Percentiles rank a stretch among this genome's conserved stretches.
Conservation (phyloP, 305 asterid species). For the Ilex paraguariensis region DNA sequence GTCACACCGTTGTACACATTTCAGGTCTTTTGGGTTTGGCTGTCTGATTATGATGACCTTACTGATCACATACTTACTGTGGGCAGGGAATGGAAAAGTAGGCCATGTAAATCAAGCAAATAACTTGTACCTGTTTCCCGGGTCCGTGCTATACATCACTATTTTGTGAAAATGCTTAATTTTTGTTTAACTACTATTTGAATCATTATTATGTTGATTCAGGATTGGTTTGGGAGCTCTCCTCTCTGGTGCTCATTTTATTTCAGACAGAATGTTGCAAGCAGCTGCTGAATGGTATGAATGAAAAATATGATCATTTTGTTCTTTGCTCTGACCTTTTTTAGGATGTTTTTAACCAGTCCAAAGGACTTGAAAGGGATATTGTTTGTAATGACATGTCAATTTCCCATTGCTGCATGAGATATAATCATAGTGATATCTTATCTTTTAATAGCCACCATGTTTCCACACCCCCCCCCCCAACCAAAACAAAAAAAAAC, state of each 20-base stretch:
- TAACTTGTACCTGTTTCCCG: slow-evolving; percentile 98
- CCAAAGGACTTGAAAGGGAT: no score
- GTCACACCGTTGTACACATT: no score
- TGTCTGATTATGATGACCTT: slow-evolving; percentile 4
- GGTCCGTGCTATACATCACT: slow-evolving; percentile 46
- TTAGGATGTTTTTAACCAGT: not conserved
- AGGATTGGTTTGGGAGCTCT: slow-evolving; percentile 99
- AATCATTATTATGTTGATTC: slow-evolving; percentile 21
- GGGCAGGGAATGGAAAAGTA: slow-evolving; percentile 75
- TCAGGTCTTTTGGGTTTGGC: not conserved
- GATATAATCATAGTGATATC: no score
- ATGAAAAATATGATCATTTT: slow-evolving; percentile 12
- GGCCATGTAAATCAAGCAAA: slow-evolving; percentile 99
- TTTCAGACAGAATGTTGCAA: slow-evolving; percentile 90
- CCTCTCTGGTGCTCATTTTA: slow-evolving; percentile 81
- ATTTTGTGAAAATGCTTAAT: not conserved
- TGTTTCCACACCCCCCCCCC: no score
- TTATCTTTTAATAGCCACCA: no score
- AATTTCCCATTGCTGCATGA: no score
- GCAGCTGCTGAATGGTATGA: slow-evolving; percentile 92
- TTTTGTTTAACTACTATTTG: slow-evolving; percentile 15
- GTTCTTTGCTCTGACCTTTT: not conserved
- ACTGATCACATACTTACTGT: slow-evolving; percentile 9
- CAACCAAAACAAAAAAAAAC: no score
- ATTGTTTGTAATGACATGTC: no score